phyloP scores from a whole-genome alignment of 495 filamentous ascomycete species.

The Arthonia radiata region DNA sequence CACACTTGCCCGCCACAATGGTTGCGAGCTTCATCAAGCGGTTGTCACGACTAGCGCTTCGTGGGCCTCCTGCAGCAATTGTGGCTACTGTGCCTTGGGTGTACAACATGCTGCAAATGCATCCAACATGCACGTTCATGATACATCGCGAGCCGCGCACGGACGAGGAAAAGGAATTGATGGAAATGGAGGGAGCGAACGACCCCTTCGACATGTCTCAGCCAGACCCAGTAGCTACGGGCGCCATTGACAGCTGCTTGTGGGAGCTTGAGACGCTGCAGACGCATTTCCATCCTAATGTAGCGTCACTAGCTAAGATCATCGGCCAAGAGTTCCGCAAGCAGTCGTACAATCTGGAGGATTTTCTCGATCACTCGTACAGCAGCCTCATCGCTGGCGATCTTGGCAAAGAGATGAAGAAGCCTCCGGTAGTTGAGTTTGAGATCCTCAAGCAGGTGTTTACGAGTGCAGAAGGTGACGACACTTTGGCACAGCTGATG shows the following conservation, averaged over 20 bases:
- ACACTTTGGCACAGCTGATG: too few species aligned
- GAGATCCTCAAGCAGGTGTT: conserved; percentile 85
- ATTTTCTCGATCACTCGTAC: conserved; percentile 92
- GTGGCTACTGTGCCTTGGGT: conserved; percentile 75
- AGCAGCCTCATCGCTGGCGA: conserved; percentile 64
- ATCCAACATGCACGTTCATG: conserved; percentile 86
- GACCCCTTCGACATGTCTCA: conserved; percentile 62
- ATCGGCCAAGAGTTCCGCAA: conserved; percentile 96
- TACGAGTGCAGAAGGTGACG: conserved; percentile 18
- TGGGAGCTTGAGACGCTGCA: conserved; percentile 87
- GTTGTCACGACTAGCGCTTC: conserved; percentile 53
- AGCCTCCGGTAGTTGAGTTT: conserved; percentile 69
- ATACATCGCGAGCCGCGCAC: conserved; percentile 52
- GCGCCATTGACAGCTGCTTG: conserved; percentile 71
- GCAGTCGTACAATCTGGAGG: conserved; percentile 71
- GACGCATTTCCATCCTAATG: conserved; percentile 90
- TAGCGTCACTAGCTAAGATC: conserved; percentile 80
- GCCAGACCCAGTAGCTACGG: conserved; percentile 58
- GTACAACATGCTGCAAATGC: conserved; percentile 81
- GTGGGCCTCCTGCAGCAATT: conserved; percentile 67
- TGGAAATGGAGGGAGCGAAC: conserved; percentile 41
- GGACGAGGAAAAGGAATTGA: conserved; percentile 23
- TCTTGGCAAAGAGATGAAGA: conserved; percentile 57
- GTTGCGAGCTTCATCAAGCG: conserved; percentile 93
- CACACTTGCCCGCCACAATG: conserved; percentile 71